Percentiles rank a stretch among this genome's conserved stretches.
These are phyloP conservation scores for Amphicarpaea edgeworthii DNA, from an alignment of 306 rosid species.

Conservation along the genomic window DNA sequence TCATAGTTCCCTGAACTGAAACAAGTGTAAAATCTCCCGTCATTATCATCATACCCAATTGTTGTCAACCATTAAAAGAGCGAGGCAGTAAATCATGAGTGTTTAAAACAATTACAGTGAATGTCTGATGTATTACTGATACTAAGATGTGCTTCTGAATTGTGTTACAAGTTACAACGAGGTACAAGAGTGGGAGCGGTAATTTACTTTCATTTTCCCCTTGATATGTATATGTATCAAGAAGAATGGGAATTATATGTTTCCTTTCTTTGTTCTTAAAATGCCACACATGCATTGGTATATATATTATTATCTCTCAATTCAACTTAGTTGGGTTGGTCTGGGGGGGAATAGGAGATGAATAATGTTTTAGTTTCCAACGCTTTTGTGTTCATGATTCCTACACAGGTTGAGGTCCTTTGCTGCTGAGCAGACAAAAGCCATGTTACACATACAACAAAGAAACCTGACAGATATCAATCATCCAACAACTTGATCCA, in stretches of 20 bases:
- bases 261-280: background rate
- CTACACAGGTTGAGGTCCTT: slow-evolving; percentile 61
- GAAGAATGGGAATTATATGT: slow-evolving; percentile 16
- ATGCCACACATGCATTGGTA: background rate
- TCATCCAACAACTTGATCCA: slow-evolving; percentile 22
- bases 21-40: slow-evolving; percentile 18
- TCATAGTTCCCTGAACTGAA: slow-evolving; percentile 36
- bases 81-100: background rate
- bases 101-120: background rate
- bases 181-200: background rate
- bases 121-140: background rate
- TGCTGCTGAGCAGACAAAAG: slow-evolving; percentile 55
- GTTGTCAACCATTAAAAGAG: slow-evolving; percentile 18
- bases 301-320: background rate
- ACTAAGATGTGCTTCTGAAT: background rate
- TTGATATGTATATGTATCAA: background rate
- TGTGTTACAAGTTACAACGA: background rate
- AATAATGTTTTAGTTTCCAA: slow-evolving; percentile 45
- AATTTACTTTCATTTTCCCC: background rate
- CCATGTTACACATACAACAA: slow-evolving; percentile 51
- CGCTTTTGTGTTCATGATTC: slow-evolving; percentile 50
- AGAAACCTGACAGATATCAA: slow-evolving; percentile 47
- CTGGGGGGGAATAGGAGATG: background rate
- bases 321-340: background rate
- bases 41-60: slow-evolving; percentile 21